These are phyloP conservation scores for Otatea glauca DNA, from an alignment of 176 grass and related monocot species.

Conservation along the genomic window DNA sequence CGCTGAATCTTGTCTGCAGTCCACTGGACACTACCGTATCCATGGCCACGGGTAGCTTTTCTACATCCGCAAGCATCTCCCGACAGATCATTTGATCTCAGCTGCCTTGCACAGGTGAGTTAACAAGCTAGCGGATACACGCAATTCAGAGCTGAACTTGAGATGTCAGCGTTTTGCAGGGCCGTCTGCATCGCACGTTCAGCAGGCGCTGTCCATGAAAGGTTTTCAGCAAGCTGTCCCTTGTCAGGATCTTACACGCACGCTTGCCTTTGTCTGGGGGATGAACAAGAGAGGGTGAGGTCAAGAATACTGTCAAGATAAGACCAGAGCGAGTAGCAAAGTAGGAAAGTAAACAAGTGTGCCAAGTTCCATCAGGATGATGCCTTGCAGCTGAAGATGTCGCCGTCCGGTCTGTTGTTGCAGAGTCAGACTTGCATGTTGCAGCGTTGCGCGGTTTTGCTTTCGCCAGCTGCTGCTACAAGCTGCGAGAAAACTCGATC, in stretches of 20 bases:
- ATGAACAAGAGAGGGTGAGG: constrained; percentile 25
- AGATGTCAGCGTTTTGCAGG: not conserved
- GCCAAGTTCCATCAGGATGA: not conserved
- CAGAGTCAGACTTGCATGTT: not conserved
- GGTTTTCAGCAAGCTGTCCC: not conserved
- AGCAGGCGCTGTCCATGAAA: not conserved
- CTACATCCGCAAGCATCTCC: constrained; percentile 10
- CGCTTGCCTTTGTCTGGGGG: constrained; percentile 23
- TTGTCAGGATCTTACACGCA: constrained; percentile 20
- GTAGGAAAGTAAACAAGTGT: not conserved
- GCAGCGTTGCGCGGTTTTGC: not conserved
- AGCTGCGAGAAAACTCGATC: not conserved
- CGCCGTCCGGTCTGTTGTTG: not conserved
- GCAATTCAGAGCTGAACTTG: not conserved
- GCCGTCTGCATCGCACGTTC: not conserved
- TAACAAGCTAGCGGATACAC: not conserved
- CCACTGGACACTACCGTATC: constrained; percentile 20
- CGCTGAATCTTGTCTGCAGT: constrained; percentile 14
- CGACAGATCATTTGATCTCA: constrained; percentile 11
- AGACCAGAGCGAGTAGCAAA: not conserved
- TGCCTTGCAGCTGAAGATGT: not conserved
- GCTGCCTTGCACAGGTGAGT: not conserved
- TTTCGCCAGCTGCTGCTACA: not conserved
- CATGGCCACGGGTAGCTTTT: not conserved
- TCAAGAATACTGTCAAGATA: too few species aligned